Base-by-base conservation (phyloP, 352 stramenopile genomes). In the Plasmopara muralis region DNA sequence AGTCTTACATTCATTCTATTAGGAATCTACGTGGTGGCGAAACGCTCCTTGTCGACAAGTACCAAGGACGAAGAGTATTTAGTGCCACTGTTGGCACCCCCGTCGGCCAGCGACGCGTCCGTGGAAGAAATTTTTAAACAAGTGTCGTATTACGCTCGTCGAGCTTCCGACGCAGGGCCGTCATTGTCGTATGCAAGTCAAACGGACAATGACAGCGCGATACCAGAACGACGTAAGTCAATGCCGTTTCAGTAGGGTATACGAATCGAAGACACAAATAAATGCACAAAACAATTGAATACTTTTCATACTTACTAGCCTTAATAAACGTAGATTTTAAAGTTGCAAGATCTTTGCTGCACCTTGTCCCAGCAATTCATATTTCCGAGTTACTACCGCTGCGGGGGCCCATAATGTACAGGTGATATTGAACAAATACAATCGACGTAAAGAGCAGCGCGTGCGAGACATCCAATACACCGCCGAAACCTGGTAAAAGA, bases 21-120 rank as follows among this genome's bases (percentile, higher is more conserved):
- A 13, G 81, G 81, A 0, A 89, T 91, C 34, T 85, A 85, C 57
- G 57, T 88, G 2, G 77, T 91, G 7, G 73, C 80, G 5, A 74
- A 74, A 43, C 77, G 76, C 30, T 79, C 66, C 15, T 54, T 66
- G 20, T 60, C 60, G 2, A 50, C 55, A 6, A 38, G 33, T 2
- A 38, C 33, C 33, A 60, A 80, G 12, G 76, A 87, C 12, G 69
- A 87, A 47, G 68, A 83, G 55, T 76, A 81, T 42, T 44, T 87
- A 13, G 50, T 84, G 45, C 74, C 74, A 31, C 58, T 87, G 8
- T 38, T 84, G 9, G 66, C 67, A 3, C 70, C 71, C 25, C 76
- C 69, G 4, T 60, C 68, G 1, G 69, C 78, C 14, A 63, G 79
- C 25, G 64, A 73, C 44, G 61, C 68, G 12, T 75, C 70, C 0